Conservation (phyloP, 2,329 filamentous ascomycete species). For the Rhytidhysteron rufulum region DNA sequence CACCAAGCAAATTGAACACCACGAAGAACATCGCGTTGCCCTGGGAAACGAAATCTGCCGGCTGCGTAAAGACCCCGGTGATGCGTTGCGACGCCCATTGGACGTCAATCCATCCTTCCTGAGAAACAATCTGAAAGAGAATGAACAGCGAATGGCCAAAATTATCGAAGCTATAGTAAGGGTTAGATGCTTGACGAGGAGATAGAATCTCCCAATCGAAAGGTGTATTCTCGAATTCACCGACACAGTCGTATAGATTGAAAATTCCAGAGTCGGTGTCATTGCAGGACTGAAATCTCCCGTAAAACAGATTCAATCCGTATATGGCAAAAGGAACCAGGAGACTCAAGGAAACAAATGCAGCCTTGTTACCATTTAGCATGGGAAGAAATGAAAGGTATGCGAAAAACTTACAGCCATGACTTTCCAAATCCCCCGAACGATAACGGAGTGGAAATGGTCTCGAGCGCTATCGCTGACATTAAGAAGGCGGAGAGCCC, state of each 20-base stretch:
- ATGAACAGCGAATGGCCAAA: constrained; percentile 94
- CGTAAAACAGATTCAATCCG: constrained; percentile 87
- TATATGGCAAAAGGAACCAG: constrained; percentile 97
- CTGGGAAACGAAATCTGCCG: constrained; percentile 63
- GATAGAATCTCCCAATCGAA: constrained; percentile 83
- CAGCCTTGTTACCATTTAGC: constrained; percentile 51
- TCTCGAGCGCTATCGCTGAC: constrained; percentile 93
- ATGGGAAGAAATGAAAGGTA: neutral
- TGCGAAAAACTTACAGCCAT: constrained; percentile 61
- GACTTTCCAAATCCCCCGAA: constrained; percentile 92
- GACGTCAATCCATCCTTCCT: constrained; percentile 97
- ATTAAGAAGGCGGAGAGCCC: constrained; percentile 86
- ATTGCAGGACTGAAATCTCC: constrained; percentile 76
- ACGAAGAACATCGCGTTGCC: constrained; percentile 94
- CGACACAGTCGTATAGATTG: constrained; percentile 70
- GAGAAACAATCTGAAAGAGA: constrained; percentile 96
- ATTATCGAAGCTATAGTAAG: constrained; percentile 88
- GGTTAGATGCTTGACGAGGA: constrained; percentile 75
- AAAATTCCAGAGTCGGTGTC: constrained; percentile 57
- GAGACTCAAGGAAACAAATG: constrained; percentile 89
- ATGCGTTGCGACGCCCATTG: constrained; percentile 81
- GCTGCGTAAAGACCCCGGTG: constrained; percentile 71
- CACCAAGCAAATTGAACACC: constrained; percentile 91
- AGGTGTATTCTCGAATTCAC: constrained; percentile 73
- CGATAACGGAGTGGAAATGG: constrained; percentile 94